Evolutionary conservation across 768 basidiomycete genomes (phyloP).

Genomic region (Paxillus ammoniavirescens): DNA sequence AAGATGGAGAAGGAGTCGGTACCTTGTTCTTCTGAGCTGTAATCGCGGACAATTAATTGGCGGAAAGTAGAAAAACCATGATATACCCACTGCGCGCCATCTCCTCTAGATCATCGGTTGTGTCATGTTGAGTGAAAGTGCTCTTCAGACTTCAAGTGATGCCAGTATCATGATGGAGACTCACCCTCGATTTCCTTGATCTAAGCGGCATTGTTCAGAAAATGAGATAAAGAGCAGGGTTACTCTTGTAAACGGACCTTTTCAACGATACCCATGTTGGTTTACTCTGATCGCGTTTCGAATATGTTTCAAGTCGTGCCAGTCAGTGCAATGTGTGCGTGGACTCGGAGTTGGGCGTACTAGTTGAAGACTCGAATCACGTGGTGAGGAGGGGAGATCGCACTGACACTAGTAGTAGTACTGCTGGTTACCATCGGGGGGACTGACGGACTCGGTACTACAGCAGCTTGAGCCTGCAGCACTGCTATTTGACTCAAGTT

Average conservation of each 20-base stretch:
- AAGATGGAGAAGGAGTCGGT: not conserved
- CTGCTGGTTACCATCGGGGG: not conserved
- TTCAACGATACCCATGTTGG: constrained; percentile 88
- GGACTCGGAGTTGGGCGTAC: no score
- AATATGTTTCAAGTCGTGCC: no score
- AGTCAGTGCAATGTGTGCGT: not conserved
- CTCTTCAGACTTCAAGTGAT: not conserved
- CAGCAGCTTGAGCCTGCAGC: no score
- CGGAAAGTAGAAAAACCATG: not conserved
- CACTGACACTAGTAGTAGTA: no score
- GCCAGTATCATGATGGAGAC: constrained; percentile 23
- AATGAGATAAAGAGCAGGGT: not conserved
- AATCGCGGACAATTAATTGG: not conserved
- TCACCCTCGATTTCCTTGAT: constrained; percentile 95
- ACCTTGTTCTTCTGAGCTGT: constrained; percentile 96
- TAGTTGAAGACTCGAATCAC: constrained; percentile 1
- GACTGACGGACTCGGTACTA: not conserved
- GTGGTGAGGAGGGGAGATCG: constrained; percentile 1
- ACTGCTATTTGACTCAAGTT: not conserved
- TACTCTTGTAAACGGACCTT: constrained; percentile 53
- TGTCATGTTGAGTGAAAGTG: not conserved
- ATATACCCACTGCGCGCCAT: constrained; percentile 86
- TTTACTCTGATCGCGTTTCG: not conserved
- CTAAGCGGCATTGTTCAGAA: constrained; percentile 37
- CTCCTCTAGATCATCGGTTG: constrained; percentile 61